Base-by-base conservation (phyloP, 225 moss, liverwort and hornwort genomes). In the Polytrichum formosum region DNA sequence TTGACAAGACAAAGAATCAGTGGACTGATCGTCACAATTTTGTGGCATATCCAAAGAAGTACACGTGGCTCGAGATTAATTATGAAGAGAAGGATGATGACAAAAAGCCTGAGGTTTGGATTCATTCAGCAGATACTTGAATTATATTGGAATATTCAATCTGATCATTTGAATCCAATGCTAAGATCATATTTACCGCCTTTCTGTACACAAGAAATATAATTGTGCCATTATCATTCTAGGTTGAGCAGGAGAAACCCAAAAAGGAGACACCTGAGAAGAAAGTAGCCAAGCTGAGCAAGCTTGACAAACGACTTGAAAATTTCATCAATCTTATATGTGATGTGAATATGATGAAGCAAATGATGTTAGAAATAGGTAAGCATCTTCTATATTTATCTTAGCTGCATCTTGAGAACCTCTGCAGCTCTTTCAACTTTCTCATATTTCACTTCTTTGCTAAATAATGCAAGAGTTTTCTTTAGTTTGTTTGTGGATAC, bases 11-110 rank as follows among this genome's bases (percentile, higher is more conserved):
- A 31, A 77, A 54, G 18, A 92, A 94, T 64, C 0, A 9, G 8
- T 98, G 94, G 94, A 0, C 4, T 1, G 25, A 79, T 18, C 89
- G 97, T 68, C 79, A 80, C 63, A 68, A 82, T 35, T 94, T 94
- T 70, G 75, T 68, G 19, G 72, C 88, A 18, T 53, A 74, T 66
- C 83, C 89, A 21, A 92, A 88, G 30, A 90, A 85, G 68, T 98
- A 98, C 64, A 94, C 94, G 20, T 98, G 94, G 97, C 88, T 98
- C 67, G 97, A 98, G 82, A 91, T 98, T 92, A 94, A 94, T 76
- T 98, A 94, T 69, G 91, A 94, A 21, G 86, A 78, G 21, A 77
- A 87, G 64, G 72, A 76, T 5, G 58, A 61, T 29, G 78, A 66
- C 73, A 64, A 67, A 68, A 80, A 67, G 61, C 20, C 79, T 63